Conservation (phyloP, 2,329 filamentous ascomycete genomes). For the Phaeoacremonium minimum region DNA sequence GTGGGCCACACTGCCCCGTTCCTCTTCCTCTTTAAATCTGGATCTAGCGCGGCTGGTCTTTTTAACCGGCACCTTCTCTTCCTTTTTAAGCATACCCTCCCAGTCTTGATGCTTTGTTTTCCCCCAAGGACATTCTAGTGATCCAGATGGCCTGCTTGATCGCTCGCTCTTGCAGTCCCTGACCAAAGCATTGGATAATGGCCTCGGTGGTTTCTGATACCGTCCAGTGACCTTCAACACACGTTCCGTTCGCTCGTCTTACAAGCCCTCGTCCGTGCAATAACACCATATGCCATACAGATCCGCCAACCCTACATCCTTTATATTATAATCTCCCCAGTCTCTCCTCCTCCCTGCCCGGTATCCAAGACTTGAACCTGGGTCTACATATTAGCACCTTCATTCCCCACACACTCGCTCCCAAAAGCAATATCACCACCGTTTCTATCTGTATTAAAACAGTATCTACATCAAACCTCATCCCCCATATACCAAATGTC, state of each 20-base stretch:
- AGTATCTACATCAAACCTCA: background rate
- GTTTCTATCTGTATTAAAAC: background rate
- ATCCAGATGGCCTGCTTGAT: slow-evolving; percentile 9
- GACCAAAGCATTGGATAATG: slow-evolving; percentile 10
- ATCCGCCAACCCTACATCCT: background rate
- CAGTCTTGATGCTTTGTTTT: slow-evolving; percentile 1
- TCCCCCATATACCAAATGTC: slow-evolving; percentile 7
- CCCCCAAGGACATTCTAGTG: background rate
- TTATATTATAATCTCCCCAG: background rate
- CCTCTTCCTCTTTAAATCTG: background rate
- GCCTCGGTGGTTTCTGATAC: slow-evolving; percentile 12
- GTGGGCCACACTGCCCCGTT: background rate
- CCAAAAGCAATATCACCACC: background rate
- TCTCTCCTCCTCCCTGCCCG: background rate
- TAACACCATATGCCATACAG: background rate
- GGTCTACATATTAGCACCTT: background rate
- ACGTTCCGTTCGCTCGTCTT: background rate
- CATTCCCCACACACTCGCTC: background rate
- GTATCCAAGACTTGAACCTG: background rate
- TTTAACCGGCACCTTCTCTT: background rate
- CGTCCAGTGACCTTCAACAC: slow-evolving; percentile 8
- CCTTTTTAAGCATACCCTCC: background rate
- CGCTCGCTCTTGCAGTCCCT: slow-evolving; percentile 9
- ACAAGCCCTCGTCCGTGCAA: background rate
- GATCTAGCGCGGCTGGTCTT: background rate